Percentiles rank a stretch among this genome's conserved stretches.
phyloP scores from a whole-genome alignment of 495 filamentous ascomycete genomes.

The Penicillium bovifimosum region DNA sequence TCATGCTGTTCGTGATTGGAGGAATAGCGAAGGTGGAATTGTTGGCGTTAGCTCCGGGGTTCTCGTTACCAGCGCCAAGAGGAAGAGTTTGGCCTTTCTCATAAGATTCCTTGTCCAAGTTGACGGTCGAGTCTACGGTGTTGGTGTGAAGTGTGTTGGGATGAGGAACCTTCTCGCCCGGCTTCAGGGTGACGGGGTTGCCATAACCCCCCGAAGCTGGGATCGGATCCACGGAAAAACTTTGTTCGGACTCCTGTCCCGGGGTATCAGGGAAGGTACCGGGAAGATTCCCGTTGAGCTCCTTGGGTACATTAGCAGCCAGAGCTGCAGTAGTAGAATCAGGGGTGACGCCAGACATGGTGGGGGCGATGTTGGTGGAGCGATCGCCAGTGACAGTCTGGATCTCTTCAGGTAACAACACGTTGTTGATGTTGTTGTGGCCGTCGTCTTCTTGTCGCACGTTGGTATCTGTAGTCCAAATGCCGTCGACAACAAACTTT shows the following conservation, averaged over 20 bases:
- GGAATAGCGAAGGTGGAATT: constrained; percentile 57
- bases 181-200: constrained; percentile 72
- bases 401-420: constrained; percentile 71
- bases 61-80: constrained; percentile 19
- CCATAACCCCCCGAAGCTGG: constrained; percentile 72
- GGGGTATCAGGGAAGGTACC: constrained; percentile 81
- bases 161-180: constrained; percentile 76
- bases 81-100: constrained; percentile 59
- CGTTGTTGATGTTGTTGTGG: constrained; percentile 79
- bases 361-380: constrained; percentile 31
- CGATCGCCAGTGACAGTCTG: constrained; percentile 15
- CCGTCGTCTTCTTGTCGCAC: constrained; percentile 74
- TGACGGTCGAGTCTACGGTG: constrained; percentile 53
- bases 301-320: constrained; percentile 62
- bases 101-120: constrained; percentile 77
- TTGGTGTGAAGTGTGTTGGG: constrained; percentile 45
- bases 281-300: constrained; percentile 51
- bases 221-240: constrained; percentile 56
- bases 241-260: constrained; percentile 46
- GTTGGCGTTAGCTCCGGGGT: constrained; percentile 6
- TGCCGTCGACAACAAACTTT: constrained; percentile 88
- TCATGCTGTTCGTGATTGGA: constrained; percentile 57
- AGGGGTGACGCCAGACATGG: constrained; percentile 65
- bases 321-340: constrained; percentile 69
- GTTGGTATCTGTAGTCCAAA: constrained; percentile 75